Evolutionary conservation across 75 land plant genomes (phyloP), one percentile per base, ranked within the genome.

Genomic region (Isoetes taiwanensis): DNA sequence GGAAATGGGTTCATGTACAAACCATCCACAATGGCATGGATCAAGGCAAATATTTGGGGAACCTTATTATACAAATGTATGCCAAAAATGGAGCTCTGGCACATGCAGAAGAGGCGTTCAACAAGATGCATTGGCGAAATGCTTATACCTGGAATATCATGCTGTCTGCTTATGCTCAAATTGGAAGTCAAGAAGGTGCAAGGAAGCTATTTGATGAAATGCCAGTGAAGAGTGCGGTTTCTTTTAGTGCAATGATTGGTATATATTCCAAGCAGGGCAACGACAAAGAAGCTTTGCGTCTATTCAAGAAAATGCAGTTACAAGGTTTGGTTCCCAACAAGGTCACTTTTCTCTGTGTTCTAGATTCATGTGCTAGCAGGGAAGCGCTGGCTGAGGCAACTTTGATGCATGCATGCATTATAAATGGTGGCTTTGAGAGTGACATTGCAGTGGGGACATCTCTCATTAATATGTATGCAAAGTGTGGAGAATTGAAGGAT

Each of bases 331-430:
- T n/a, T n/a, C n/a, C n/a, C n/a, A n/a, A n/a, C n/a, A n/a, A n/a
- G n/a, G n/a, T n/a, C n/a, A n/a, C n/a, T n/a, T n/a, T n/a, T n/a
- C n/a, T n/a, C n/a, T n/a, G n/a, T n/a, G n/a, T n/a, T n/a, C n/a
- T n/a, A n/a, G n/a, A n/a, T n/a, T n/a, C n/a, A n/a, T n/a, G n/a
- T n/a, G n/a, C n/a, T n/a, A n/a, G n/a, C n/a, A n/a, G n/a, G n/a
- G n/a, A 26, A 52, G 72, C 71, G n/a, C n/a, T n/a, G n/a, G 28
- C 10, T 27, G 61, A 71, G 34, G 82, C 77, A 9, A 52, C 57
- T 54, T 67, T 57, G 41, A 54, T 61, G 2, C 77, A 79, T 58
- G 46, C 66, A 16, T 65, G 64, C 3, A 23, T 62, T 43, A 0
- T 69, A 0, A 60, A 67, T 35, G 54, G 28, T 54, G 78, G 74